Evolutionary conservation across 345 rosid species (phyloP), one percentile per base, ranked within the genome.

Genomic region (Corymbia maculata): DNA sequence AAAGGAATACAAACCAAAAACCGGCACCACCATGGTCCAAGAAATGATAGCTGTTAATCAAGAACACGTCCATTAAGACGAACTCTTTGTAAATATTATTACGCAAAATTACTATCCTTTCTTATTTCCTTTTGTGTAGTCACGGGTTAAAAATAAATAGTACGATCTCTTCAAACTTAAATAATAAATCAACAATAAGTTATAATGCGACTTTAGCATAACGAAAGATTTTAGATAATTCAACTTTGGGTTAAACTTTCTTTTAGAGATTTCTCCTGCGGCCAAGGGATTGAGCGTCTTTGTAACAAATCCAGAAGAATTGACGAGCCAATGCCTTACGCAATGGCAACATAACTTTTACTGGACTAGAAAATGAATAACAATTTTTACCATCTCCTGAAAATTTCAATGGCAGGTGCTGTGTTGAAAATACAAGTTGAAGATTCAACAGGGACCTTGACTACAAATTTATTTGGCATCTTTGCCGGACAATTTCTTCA

Each of bases 351-450:
- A 24, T 1, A 57, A 57, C 6, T 57, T 57, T 22, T 57, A 0
- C 0, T 57, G 64, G 64, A 22, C 64, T 57, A 0, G n/a, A 57
- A 57, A 57, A 57, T 57, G 6, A 9, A 57, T 57, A 21, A 57
- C 13, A 0, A 57, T 22, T 57, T 57, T 22, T 22, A 8, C 3
- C 64, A 57, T 22, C 64, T 22, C 26, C 61, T 26, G 30, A 26
- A 59, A 26, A 59, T 59, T 59, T 59, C 66, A 59, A 26, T 26
- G 0, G 26, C 30, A 59, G 66, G 6, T 59, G 66, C 30, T 59
- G 64, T 2, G 1, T 21, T 0, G 0, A 57, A 57, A 24, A 0
- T 57, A 2, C 64, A 10, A 57, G n/a, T 57, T 57, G 64, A 57
- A 9, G 64, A 57, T 57, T 24, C 64, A 57, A 24, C n/a, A 0